Base-by-base conservation (phyloP, 352 stramenopile genomes). In the Globisporangium uncinulatum region DNA sequence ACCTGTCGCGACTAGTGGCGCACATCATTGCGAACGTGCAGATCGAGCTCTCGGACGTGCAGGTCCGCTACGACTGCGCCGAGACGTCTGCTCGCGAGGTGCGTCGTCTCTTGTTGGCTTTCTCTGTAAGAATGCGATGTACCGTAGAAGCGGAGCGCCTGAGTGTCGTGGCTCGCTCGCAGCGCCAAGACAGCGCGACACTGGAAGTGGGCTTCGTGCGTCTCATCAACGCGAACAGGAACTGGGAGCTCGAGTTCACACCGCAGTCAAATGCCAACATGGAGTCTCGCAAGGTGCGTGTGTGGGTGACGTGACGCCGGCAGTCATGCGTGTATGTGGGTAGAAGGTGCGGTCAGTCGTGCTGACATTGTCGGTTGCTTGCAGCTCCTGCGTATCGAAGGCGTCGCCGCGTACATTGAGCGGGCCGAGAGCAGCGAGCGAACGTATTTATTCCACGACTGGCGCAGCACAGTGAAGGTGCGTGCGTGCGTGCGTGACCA, bases 11-110 rank as follows among this genome's bases (percentile, higher is more conserved):
- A 52, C 49, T 95, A 49, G 81, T 95, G 24, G 79, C 82, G 13
- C 83, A 92, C 56, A 92, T 95, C 56, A 88, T 95, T 56, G 70
- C 78, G 45, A 95, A 95, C 62, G 80, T 95, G 11, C 83, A 95
- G 58, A 89, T 95, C 32, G 86, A 95, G 54, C 62, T 93, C 21
- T 72, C 71, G 39, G 80, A 93, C 56, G 79, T 95, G 32, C 73
- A 92, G 67, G 62, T 95, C 36, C 83, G 83, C 43, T 95, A 94
- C 54, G 83, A 95, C 61, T 95, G 86, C 63, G 69, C 74, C 21
- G 57, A 68, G 15, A 82, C 76, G 56, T 86, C 79, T 10, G 60
- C 76, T 29, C 71, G 78, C n/a, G 73, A 80, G 78, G 85, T 95
- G 20, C 37, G 48, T 32, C 43, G 11, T 45, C 36, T 36, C 36